These are phyloP conservation scores for Withania somnifera DNA, from an alignment of 305 asterid species.

Conservation along the genomic window DNA sequence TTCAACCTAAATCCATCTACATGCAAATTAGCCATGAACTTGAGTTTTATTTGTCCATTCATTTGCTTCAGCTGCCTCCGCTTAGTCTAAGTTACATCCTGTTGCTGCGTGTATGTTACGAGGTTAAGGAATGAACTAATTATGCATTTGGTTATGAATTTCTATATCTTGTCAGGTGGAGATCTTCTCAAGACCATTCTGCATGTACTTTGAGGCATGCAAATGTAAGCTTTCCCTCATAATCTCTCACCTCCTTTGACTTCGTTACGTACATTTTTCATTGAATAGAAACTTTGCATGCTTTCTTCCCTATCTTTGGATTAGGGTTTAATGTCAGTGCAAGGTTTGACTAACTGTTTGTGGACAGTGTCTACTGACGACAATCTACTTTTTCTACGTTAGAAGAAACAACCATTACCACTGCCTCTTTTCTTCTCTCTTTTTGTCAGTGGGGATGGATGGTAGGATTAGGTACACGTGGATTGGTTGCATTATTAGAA, in stretches of 20 bases:
- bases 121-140: not conserved
- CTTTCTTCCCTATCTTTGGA: not conserved
- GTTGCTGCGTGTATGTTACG: not conserved
- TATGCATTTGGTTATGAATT: not conserved
- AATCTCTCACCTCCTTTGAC: not conserved
- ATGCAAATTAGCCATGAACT: not conserved
- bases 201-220: not conserved
- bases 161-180: slow-evolving; percentile 5
- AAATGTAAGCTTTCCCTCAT: slow-evolving; percentile 10
- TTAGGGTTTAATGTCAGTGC: not conserved
- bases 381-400: not conserved
- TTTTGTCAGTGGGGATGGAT: not conserved
- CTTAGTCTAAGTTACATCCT: not conserved
- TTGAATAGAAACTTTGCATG: not conserved
- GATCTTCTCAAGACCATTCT: slow-evolving; percentile 6
- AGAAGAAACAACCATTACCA: not conserved
- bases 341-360: not conserved
- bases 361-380: not conserved
- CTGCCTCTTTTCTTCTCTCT: not conserved
- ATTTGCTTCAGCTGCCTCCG: not conserved
- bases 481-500: not conserved
- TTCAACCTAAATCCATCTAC: not conserved
- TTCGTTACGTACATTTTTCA: not conserved
- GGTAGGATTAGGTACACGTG: not conserved
- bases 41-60: not conserved